Base-by-base conservation (phyloP, 192 early-diverging fungal species). In the Coemansia furcata region DNA sequence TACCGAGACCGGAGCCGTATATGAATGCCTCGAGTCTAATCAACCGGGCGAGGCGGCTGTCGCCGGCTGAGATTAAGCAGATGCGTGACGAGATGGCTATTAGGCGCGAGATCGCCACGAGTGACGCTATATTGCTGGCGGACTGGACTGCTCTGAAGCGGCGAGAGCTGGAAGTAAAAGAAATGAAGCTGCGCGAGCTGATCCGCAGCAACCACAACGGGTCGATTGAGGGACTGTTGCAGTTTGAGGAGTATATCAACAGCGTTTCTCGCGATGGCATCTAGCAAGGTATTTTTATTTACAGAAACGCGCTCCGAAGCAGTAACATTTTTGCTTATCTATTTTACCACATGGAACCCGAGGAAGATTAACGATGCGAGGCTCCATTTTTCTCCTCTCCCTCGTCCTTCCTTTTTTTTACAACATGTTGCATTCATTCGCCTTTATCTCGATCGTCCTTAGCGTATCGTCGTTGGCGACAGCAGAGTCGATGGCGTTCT, bases 91-190 rank as follows among this genome's bases (percentile, higher is more conserved):
- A 78, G 61, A 46, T 78, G 61, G 59, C 52, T 1, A 67, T 78
- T 23, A 33, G 76, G 6, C 60, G 71, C 57, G 62, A 66, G 44
- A 78, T 78, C 15, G 71, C 71, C 12, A 42, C 60, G 36, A 58
- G 71, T n/a, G 76, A 78, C 30, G 76, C 76, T 1, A 19, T 49
- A 44, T 52, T 73, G 52, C 64, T 78, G 58, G 76, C 71, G 4
- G 76, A 78, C 63, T 78, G 71, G 71, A 67, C 58, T 2, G 76
- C 76, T 32, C 61, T 78, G 71, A 58, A 59, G 54, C 57, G 76
- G 23, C 57, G 76, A 3, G 71, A 78, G 44, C 68, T 70, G 49
- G 76, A 78, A 44, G 36, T 73, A 3, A 65, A 68, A 15, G 71
- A 78, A 29, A 44, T 47, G 26, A 65, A 66, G 43, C 11, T 78